phyloP scores from a whole-genome alignment of 768 basidiomycete genomes.

The Tylopilus balloui region DNA sequence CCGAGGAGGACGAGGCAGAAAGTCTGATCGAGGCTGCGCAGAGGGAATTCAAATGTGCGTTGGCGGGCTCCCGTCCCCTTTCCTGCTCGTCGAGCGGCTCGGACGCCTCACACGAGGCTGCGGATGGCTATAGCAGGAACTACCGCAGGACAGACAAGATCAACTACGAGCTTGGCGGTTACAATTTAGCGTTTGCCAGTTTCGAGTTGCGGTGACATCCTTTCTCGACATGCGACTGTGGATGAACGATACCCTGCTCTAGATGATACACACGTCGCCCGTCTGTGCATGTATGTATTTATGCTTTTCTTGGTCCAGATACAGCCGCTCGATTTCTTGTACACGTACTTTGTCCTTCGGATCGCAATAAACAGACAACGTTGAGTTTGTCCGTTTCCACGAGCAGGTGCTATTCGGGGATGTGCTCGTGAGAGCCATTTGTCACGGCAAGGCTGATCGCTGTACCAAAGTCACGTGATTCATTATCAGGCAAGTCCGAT shows the following conservation, averaged over 20 bases:
- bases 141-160: constrained; percentile 94
- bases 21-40: constrained; percentile 68
- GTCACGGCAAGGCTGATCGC: constrained; percentile 15
- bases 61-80: constrained; percentile 32
- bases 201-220: constrained; percentile 53
- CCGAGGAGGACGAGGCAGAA: constrained; percentile 45
- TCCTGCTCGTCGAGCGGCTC: constrained; percentile 22
- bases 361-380: constrained; percentile 18
- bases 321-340: constrained; percentile 10
- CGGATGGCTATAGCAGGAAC: constrained; percentile 23
- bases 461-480: too few relatives aligned
- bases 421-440: constrained; percentile 15
- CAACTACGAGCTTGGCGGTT: constrained; percentile 94
- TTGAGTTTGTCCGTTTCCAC: constrained; percentile 9
- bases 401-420: constrained; percentile 1
- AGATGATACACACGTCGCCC: constrained; percentile 17
- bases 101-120: constrained; percentile 13
- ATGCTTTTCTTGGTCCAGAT: constrained; percentile 8
- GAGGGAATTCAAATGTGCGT: constrained; percentile 65
- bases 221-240: constrained; percentile 8
- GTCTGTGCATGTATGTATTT: constrained; percentile 13
- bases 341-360: constrained; percentile 14
- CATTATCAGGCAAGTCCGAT: constrained; percentile 6
- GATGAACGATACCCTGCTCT: constrained; percentile 20
- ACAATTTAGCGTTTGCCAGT: constrained; percentile 86